Base-by-base conservation (phyloP, 768 basidiomycete species). In the Mycena capillaripes region DNA sequence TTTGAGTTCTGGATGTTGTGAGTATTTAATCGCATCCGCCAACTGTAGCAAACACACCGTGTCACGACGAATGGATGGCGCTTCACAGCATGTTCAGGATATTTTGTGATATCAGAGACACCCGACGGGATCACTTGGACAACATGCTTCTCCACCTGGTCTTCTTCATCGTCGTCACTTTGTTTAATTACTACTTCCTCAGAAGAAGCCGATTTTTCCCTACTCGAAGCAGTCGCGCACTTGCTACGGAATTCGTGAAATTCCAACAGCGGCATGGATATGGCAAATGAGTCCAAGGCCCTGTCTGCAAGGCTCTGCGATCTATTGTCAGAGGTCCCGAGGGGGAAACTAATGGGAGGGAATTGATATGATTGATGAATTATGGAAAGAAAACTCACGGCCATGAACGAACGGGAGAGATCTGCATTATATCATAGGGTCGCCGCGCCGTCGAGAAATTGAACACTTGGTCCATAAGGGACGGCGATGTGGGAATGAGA, bases 1-100 rank as follows among this genome's bases (percentile, higher is more conserved):
- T 75, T 27, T 81, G 79, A 2, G 84, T 81, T 27, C 84, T 85
- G 66, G 52, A 48, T 23, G 3, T 36, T 7, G 17, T 7, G 25
- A 25, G 4, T 6, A 10, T n/a, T 38, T 11, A 19, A 16, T 25
- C 16, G 10, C n/a, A 11, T 32, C 7, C 11, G 34, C n/a, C 32
- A 58, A n/a, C n/a, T n/a, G 36, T 16, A 36, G 23, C 14, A 10
- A 40, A 72, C 78, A 19, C 42, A 82, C 82, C 82, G 79, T n/a
- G n/a, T n/a, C n/a, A n/a, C n/a, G n/a, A n/a, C n/a, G n/a, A n/a
- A n/a, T n/a, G n/a, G n/a, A n/a, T 58, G 82, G 5, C 74, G 67
- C 48, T 76, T 73, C 14, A 79, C 53, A 14, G 76, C 71, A 4
- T 79, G 70, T 17, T 71, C 72, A 27, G 66, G 71, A 40, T 66